Base-by-base conservation (phyloP, 331 rosid genomes). In the Quercus lobata region DNA sequence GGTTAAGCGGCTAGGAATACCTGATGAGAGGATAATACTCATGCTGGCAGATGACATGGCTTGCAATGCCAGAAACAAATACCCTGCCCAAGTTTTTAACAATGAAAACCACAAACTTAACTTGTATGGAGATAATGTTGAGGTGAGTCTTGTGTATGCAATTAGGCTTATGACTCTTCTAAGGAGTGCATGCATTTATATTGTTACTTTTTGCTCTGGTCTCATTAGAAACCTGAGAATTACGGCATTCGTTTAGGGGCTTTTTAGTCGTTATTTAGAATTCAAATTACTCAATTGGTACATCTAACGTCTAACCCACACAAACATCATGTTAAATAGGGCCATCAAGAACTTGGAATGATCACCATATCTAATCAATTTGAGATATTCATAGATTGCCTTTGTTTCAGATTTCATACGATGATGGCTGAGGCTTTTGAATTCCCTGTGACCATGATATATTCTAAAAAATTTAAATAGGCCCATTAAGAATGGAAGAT, bases 31-130 rank as follows among this genome's bases (percentile, higher is more conserved):
- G 86, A 93, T 95, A 85, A 93, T 95, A 83, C 94, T 95, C n/a
- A 93, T 95, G 99, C 84, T 95, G 75, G 99, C 97, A 41, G 99
- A 95, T 87, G 99, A 95, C 79, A 90, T 95, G 92, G 99, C 99
- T 21, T 95, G 99, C 78, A 95, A 95, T 93, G 84, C 97, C 46
- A 87, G 97, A 78, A 95, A 95, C 88, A 93, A 91, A 82, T 91
- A 91, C 80, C 97, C 99, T 79, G 97, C 97, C 57, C 95, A 95
- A 84, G 98, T 93, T 81, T 93, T 95, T 85, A 95, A 95, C 79
- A 95, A 95, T 78, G 96, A 95, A 86, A 95, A 95, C 83, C 99
- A 95, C 82, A 88, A 79, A 82, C 97, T 95, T 73, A 95, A 95
- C 79, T 81, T 95, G 80, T 95, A 95, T 77, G 99, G 99, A 68